Evolutionary conservation across 257 asterid genomes (phyloP).

Genomic region (Handroanthus guayacan): DNA sequence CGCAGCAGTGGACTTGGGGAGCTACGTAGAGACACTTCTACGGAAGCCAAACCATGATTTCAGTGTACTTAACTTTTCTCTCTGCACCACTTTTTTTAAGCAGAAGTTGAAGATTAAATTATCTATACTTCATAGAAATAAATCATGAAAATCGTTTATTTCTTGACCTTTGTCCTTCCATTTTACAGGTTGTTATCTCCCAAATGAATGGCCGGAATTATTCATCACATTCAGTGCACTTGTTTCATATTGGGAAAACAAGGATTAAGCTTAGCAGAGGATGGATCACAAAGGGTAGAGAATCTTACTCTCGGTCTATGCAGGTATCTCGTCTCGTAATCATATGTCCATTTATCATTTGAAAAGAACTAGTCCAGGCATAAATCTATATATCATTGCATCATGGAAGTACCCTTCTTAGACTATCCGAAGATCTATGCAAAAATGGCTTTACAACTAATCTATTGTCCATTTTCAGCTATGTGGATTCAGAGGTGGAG

Average conservation of each 20-base stretch:
- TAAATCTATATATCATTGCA: too few relatives aligned
- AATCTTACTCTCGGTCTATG: constrained; percentile 70
- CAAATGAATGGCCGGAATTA: constrained; percentile 81
- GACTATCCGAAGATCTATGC: neutral
- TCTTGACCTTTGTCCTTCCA: neutral
- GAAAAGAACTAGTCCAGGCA: too few relatives aligned
- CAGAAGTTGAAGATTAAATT: too few relatives aligned
- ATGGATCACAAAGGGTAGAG: constrained; percentile 92
- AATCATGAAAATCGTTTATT: neutral
- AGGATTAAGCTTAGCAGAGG: constrained; percentile 81
- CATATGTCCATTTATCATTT: too few relatives aligned
- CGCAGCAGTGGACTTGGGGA: constrained; percentile 50
- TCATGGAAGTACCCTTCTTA: too few relatives aligned
- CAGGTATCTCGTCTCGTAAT: constrained; percentile 49
- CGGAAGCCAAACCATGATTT: constrained; percentile 66
- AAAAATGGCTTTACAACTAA: neutral
- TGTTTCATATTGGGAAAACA: constrained; percentile 72
- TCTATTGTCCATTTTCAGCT: constrained; percentile 43
- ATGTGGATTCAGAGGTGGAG: constrained; percentile 97
- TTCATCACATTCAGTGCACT: constrained; percentile 67
- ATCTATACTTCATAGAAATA: too few relatives aligned
- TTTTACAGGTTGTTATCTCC: constrained; percentile 67
- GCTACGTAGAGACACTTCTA: constrained; percentile 63
- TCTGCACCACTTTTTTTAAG: neutral
- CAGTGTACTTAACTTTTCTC: constrained; percentile 49